A percentile compares a stretch with the other conserved stretches of the same genome.
phyloP scores from a whole-genome alignment of 331 rosid species.

The Quercus tomentella region DNA sequence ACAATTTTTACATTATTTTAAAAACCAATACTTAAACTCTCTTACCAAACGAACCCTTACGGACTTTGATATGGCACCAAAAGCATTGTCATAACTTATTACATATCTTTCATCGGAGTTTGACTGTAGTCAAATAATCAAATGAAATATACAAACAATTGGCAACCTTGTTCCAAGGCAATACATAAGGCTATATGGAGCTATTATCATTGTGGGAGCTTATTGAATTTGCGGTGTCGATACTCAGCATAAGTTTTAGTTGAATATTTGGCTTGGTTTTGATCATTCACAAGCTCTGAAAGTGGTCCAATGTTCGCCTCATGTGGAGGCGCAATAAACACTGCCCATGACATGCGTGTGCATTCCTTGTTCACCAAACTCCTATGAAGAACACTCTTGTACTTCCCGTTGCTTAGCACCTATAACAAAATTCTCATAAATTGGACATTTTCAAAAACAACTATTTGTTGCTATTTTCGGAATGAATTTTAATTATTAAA shows the following conservation, averaged over 20 bases:
- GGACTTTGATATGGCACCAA: too few relatives aligned
- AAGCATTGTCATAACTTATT: too few relatives aligned
- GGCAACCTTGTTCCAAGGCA: too few relatives aligned
- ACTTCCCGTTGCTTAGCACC: slow-evolving; percentile 69
- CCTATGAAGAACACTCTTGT: slow-evolving; percentile 56
- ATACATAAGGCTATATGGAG: too few relatives aligned
- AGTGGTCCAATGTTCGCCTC: slow-evolving; percentile 48
- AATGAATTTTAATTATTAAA: too few relatives aligned
- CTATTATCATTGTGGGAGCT: slow-evolving; percentile 40
- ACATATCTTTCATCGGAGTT: too few relatives aligned
- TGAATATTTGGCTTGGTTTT: slow-evolving; percentile 50
- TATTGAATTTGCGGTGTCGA: slow-evolving; percentile 61
- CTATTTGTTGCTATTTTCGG: too few relatives aligned
- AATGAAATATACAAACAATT: too few relatives aligned
- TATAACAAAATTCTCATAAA: background rate
- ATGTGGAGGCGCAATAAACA: slow-evolving; percentile 53
- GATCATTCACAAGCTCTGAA: slow-evolving; percentile 28
- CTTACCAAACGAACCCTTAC: too few relatives aligned
- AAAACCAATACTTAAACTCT: too few relatives aligned
- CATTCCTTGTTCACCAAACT: slow-evolving; percentile 66
- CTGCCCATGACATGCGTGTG: slow-evolving; percentile 67
- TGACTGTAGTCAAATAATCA: background rate
- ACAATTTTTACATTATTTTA: too few relatives aligned
- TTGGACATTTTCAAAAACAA: background rate
- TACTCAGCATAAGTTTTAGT: slow-evolving; percentile 57